Evolutionary conservation across 768 basidiomycete species (phyloP).

Genomic region (Pleurotus eryngii): DNA sequence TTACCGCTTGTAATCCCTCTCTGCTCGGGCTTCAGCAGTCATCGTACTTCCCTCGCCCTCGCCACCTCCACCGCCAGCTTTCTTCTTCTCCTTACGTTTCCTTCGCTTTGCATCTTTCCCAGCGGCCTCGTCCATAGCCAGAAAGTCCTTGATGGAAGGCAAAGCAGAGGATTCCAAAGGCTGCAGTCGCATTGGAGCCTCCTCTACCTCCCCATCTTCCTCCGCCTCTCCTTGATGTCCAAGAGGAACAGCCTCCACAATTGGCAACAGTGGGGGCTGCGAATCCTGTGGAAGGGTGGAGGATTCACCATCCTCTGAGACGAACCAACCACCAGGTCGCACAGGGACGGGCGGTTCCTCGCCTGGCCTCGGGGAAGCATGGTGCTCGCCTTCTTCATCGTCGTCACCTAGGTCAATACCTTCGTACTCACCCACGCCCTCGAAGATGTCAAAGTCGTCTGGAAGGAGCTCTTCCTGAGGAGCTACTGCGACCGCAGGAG

Average conservation of each 20-base stretch:
- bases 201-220: slow-evolving; percentile 38
- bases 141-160: slow-evolving; percentile 79
- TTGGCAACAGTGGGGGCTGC: slow-evolving; percentile 6
- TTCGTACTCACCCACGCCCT: slow-evolving; percentile 79
- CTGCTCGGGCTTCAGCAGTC: slow-evolving; percentile 43
- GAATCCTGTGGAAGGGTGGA: slow-evolving; percentile 8
- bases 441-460: slow-evolving; percentile 87
- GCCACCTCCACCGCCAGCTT: slow-evolving; percentile 37
- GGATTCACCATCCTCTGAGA: slow-evolving; percentile 32
- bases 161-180: slow-evolving; percentile 79
- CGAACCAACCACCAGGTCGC: slow-evolving; percentile 38
- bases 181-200: slow-evolving; percentile 51
- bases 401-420: slow-evolving; percentile 58
- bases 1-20: slow-evolving; percentile 58
- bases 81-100: slow-evolving; percentile 76
- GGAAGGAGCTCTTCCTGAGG: slow-evolving; percentile 34
- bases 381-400: slow-evolving; percentile 30
- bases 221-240: slow-evolving; percentile 18
- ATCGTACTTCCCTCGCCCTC: slow-evolving; percentile 28
- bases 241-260: background rate
- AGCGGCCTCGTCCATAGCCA: slow-evolving; percentile 72
- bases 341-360: slow-evolving; percentile 10
- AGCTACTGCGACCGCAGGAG: slow-evolving; percentile 8
- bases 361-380: slow-evolving; percentile 8
- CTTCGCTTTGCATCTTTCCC: slow-evolving; percentile 64